These are phyloP conservation scores for Daedaleopsis nitida DNA, from an alignment of 768 basidiomycete species.

Conservation along the genomic window DNA sequence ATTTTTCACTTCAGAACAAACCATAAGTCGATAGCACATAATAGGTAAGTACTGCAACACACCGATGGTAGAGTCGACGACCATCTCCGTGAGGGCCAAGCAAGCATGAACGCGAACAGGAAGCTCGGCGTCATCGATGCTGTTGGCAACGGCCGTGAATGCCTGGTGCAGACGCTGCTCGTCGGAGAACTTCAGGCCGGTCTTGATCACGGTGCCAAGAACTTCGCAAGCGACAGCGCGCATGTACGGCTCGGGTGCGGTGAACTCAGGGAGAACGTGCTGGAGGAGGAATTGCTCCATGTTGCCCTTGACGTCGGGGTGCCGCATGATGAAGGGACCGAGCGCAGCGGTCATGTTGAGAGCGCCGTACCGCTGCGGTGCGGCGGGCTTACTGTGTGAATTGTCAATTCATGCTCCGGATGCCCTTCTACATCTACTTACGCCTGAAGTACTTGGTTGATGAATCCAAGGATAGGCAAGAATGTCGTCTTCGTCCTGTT, in stretches of 20 bases:
- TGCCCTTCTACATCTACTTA: constrained; percentile 36
- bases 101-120: constrained; percentile 86
- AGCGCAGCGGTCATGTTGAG: constrained; percentile 81
- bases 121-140: constrained; percentile 75
- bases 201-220: constrained; percentile 70
- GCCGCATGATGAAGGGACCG: constrained; percentile 79
- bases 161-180: constrained; percentile 66
- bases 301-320: constrained; percentile 73
- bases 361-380: constrained; percentile 80
- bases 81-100: constrained; percentile 77
- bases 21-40: not conserved
- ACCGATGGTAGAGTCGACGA: constrained; percentile 66
- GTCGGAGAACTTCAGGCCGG: constrained; percentile 66
- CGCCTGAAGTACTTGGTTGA: constrained; percentile 73
- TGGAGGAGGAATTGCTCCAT: constrained; percentile 79
- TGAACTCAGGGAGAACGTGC: constrained; percentile 76
- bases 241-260: constrained; percentile 67
- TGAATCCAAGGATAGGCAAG: constrained; percentile 75
- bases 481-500: constrained; percentile 84
- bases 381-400: constrained; percentile 43
- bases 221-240: constrained; percentile 83
- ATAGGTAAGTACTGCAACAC: constrained; percentile 20
- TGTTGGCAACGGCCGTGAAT: constrained; percentile 65
- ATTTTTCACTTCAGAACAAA: constrained; percentile 51
- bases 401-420: not conserved